These are phyloP conservation scores for Cucumis cinereus DNA, from an alignment of 306 rosid species.

Conservation along the genomic window DNA sequence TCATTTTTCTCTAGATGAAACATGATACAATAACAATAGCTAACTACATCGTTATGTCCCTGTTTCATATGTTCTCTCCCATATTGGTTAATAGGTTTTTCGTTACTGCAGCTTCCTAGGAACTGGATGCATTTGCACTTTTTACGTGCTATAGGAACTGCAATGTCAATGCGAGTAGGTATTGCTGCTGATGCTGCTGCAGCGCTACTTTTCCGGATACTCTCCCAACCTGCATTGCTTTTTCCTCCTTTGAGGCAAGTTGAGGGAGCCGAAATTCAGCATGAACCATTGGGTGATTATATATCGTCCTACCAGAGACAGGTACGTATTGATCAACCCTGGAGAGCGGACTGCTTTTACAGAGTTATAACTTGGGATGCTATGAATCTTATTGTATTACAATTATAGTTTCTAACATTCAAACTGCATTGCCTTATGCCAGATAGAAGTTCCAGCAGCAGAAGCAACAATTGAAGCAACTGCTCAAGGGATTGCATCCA, in stretches of 20 bases:
- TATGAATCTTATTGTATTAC: not conserved
- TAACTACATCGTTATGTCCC: not conserved
- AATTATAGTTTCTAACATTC: not conserved
- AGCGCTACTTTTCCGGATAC: constrained; percentile 88
- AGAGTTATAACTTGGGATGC: not conserved
- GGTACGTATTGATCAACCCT: constrained; percentile 22
- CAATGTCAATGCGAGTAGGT: constrained; percentile 98
- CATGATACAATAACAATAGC: not conserved
- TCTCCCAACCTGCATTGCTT: constrained; percentile 94
- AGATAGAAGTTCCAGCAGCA: constrained; percentile 91
- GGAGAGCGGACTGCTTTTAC: not conserved
- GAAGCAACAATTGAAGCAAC: constrained; percentile 98
- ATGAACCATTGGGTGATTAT: constrained; percentile 66
- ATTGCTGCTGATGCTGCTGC: constrained; percentile 99
- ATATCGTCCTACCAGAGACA: constrained; percentile 81
- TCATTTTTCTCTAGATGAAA: not conserved
- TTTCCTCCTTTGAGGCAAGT: constrained; percentile 92
- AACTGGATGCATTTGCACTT: constrained; percentile 99
- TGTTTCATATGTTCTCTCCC: not conserved
- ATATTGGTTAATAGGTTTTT: not conserved
- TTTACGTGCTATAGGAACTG: constrained; percentile 97
- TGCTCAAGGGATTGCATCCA: constrained; percentile 96
- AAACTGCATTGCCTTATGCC: constrained; percentile 10
- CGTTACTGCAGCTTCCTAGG: constrained; percentile 68
- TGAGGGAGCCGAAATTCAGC: constrained; percentile 82